Evolutionary conservation across 441 rosid genomes (phyloP), one percentile per base, ranked within the genome.

Genomic region (Populus hybrid): DNA sequence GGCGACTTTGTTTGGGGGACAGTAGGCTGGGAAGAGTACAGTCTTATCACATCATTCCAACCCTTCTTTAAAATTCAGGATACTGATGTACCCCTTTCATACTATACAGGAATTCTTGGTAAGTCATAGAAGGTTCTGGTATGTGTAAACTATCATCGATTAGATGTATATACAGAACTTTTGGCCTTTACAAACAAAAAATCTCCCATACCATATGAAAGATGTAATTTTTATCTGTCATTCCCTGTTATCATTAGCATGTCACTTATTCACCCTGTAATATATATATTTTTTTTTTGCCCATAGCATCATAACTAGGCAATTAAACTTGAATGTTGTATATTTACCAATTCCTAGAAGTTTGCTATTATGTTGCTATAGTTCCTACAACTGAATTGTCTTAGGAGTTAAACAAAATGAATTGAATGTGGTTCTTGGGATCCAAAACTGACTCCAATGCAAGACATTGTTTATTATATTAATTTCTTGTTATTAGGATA

Each of bases 91-190:
- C 97, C 97, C 6, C 89, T 90, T 36, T 92, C 97, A 6, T 94
- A 89, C 73, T 92, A 94, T 70, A 77, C 90, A 8, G 96, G 97
- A 70, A 89, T 92, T 74, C 92, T 94, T 10, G 97, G 94, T 94
- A 85, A 8, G 70, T 71, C 63, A 57, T 57, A 20, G 63, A 57
- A 18, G 63, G 63, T 57, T 20, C 23, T 57, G 8, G 1, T 57
- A 57, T 20, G 63, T 57, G 21, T 57, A 57, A 34, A 20, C 63
- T 57, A 7, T 57, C 63, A 57, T 57, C 10, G 3, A 57, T 57
- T 57, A 14, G 20, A 40, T 40, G 14, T 2, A 10, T 40, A 36
- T 40, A 0, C 18, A 57, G 23, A 57, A 18, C 63, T 57, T 57
- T 57, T 57, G 63, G 63, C 1, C 23, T 6, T 20, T 57, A 2